phyloP scores from a whole-genome alignment of 768 basidiomycete genomes.

The Nevesoporus exiguus region DNA sequence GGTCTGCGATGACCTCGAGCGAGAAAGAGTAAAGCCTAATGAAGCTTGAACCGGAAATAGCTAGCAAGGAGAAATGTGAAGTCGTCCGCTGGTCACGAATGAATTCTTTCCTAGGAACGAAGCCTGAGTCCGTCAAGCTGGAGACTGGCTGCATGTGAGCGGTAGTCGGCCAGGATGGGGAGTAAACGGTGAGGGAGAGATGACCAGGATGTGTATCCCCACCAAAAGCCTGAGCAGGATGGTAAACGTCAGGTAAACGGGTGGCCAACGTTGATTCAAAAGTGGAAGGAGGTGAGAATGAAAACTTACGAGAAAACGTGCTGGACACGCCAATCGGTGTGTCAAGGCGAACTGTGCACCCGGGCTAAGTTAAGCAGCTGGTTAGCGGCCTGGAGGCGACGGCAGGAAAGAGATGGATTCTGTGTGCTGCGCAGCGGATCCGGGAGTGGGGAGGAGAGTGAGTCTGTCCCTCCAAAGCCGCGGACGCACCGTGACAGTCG shows the following conservation, averaged over 20 bases:
- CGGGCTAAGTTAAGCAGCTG: slow-evolving; percentile 10
- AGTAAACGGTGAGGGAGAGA: slow-evolving; percentile 20
- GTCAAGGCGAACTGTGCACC: slow-evolving; percentile 13
- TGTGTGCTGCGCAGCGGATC: slow-evolving; percentile 13
- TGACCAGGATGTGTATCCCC: slow-evolving; percentile 25
- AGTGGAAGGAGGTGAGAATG: slow-evolving; percentile 26
- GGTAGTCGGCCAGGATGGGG: slow-evolving; percentile 24
- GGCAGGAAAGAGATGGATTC: background rate
- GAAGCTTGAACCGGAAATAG: slow-evolving; percentile 60
- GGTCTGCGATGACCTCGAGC: slow-evolving; percentile 44
- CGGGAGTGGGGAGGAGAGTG: background rate
- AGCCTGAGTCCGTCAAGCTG: slow-evolving; percentile 42
- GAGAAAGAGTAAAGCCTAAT: slow-evolving; percentile 73
- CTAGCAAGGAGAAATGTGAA: slow-evolving; percentile 65
- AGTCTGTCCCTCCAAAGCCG: slow-evolving; percentile 14
- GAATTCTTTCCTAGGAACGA: slow-evolving; percentile 73
- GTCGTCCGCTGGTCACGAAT: slow-evolving; percentile 51
- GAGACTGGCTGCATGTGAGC: slow-evolving; percentile 32
- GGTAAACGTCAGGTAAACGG: slow-evolving; percentile 39
- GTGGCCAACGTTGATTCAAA: slow-evolving; percentile 30
- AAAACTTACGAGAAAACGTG: slow-evolving; percentile 33
- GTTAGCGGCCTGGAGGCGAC: slow-evolving; percentile 6
- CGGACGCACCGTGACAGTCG: slow-evolving; percentile 2
- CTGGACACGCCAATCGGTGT: slow-evolving; percentile 26
- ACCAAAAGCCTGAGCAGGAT: slow-evolving; percentile 27